Conservation (phyloP, 31 red algal genomes). For the Endocladia muricata region DNA sequence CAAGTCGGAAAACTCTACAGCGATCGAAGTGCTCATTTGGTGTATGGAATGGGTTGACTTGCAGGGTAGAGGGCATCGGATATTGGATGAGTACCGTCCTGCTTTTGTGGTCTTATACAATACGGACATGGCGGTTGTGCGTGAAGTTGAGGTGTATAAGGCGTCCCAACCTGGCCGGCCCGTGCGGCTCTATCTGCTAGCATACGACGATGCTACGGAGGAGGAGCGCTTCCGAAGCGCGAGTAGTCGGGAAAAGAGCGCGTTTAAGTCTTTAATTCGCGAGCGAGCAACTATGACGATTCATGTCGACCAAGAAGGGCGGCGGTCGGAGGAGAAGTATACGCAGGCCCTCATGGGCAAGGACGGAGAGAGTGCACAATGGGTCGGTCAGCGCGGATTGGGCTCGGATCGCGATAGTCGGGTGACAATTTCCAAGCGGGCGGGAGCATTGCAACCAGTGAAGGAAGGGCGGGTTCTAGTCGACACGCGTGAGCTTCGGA, state of each 20-base stretch:
- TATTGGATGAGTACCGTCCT: conserved; percentile 74
- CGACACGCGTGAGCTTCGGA: conserved; percentile 89
- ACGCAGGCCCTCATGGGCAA: conserved; percentile 32
- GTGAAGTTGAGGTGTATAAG: conserved; percentile 86
- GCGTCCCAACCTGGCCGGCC: conserved; percentile 60
- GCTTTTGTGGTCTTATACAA: conserved; percentile 87
- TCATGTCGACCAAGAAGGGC: conserved; percentile 67
- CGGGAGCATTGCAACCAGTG: not conserved
- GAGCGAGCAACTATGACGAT: conserved; percentile 80
- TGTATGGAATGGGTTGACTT: conserved; percentile 57
- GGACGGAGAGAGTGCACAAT: not conserved
- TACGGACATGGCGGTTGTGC: conserved; percentile 57
- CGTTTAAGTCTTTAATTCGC: conserved; percentile 86
- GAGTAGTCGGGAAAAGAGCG: conserved; percentile 39
- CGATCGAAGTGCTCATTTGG: conserved; percentile 63
- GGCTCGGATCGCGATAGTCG: conserved; percentile 49
- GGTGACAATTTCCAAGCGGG: not conserved
- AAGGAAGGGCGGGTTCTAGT: conserved; percentile 53
- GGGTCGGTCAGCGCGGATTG: not conserved
- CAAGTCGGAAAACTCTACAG: conserved; percentile 14
- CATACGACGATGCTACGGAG: conserved; percentile 69
- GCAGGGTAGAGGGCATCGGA: conserved; percentile 53
- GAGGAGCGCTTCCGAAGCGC: conserved; percentile 56
- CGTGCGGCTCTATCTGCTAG: conserved; percentile 75
- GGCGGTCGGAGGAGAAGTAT: conserved; percentile 38